Percentiles rank a stretch among this genome's conserved stretches.
These are phyloP conservation scores for Leishmania martiniquensis DNA, from an alignment of 208 protist genomes.

Conservation along the genomic window DNA sequence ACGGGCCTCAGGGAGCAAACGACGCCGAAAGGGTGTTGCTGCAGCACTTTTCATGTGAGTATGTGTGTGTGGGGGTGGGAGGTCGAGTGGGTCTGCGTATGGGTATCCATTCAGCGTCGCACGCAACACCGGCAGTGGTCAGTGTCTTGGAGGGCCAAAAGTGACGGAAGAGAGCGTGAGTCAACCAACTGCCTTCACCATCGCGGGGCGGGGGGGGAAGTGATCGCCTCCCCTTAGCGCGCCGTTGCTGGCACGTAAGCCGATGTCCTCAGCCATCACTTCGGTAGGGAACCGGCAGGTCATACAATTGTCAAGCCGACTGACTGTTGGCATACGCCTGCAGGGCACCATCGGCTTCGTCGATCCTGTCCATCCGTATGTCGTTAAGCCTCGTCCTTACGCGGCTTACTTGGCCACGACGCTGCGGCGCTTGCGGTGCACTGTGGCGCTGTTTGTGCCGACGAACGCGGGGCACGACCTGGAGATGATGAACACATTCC, in stretches of 20 bases:
- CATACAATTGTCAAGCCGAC: constrained; percentile 37
- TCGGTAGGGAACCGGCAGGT: constrained; percentile 41
- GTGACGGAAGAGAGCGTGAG: neutral
- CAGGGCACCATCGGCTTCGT: constrained; percentile 71
- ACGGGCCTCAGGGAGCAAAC: neutral
- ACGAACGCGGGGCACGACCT: constrained; percentile 27
- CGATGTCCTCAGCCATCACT: constrained; percentile 44
- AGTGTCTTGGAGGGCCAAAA: neutral
- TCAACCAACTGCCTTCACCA: neutral
- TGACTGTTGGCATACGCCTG: constrained; percentile 69
- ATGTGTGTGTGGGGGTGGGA: neutral
- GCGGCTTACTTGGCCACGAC: constrained; percentile 70
- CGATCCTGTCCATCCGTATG: constrained; percentile 25
- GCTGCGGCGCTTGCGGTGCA: constrained; percentile 60
- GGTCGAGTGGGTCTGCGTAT: constrained; percentile 9
- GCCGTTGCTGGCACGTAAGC: neutral
- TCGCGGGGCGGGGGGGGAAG: neutral
- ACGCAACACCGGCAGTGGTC: neutral
- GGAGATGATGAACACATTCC: constrained; percentile 40
- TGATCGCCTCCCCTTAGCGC: neutral
- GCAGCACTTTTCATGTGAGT: no score
- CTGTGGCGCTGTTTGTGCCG: constrained; percentile 66
- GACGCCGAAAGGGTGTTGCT: neutral
- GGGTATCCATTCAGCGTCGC: neutral
- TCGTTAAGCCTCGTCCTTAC: constrained; percentile 73